Conservation (phyloP, 345 rosid species). For the Eucalyptus shirleyi region DNA sequence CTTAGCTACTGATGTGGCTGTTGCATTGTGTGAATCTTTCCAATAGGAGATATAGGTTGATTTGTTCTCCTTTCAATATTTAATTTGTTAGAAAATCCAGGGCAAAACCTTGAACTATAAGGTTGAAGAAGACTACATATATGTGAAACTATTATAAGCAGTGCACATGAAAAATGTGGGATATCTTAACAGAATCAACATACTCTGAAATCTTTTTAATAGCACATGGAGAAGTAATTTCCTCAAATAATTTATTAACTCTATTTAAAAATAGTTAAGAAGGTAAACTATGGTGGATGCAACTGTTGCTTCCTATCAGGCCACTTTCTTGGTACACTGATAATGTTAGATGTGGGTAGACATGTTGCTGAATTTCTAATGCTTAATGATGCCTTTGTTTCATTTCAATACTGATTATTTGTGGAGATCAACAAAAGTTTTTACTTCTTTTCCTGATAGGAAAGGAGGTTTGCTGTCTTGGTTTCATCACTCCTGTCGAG, state of each 20-base stretch:
- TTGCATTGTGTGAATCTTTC: neutral
- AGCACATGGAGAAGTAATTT: neutral
- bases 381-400: neutral
- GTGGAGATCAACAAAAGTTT: neutral
- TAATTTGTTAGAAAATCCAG: neutral
- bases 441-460: conserved; percentile 15
- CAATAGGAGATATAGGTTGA: neutral
- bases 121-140: neutral
- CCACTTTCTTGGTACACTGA: neutral
- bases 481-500: conserved; percentile 57
- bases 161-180: neutral
- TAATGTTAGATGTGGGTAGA: neutral
- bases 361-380: neutral
- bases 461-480: conserved; percentile 65
- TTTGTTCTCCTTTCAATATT: neutral
- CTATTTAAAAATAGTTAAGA: neutral
- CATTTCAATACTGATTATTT: neutral
- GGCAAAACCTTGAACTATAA: neutral
- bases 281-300: neutral
- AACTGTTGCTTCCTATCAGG: neutral
- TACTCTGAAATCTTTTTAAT: neutral
- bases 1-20: neutral
- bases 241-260: neutral
- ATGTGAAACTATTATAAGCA: neutral
- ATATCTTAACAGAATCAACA: neutral